Percentiles rank a stretch among this genome's conserved stretches.
Evolutionary conservation across 2,329 filamentous ascomycete species (phyloP).

Genomic region (Fusarium subglutinans): DNA sequence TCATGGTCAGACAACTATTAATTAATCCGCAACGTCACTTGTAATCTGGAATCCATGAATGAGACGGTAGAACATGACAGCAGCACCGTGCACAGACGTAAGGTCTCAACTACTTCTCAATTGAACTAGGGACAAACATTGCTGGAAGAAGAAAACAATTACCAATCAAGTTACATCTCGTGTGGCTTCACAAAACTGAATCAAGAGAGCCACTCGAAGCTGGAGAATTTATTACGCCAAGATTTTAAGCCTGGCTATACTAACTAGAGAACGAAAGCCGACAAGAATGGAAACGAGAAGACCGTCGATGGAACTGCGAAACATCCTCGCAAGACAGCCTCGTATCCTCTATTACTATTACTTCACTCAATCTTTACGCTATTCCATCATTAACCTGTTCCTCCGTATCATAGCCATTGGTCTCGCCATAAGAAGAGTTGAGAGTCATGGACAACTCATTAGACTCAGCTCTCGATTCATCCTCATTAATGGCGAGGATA

Average conservation of each 20-base stretch:
- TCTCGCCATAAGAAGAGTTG: too few species aligned
- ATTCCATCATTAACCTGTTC: too few species aligned
- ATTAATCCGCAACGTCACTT: not conserved
- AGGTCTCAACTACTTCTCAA: accelerated
- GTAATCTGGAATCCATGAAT: not conserved
- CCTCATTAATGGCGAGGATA: too few species aligned
- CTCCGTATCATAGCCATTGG: too few species aligned
- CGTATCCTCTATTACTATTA: too few species aligned
- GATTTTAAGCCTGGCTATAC: accelerated
- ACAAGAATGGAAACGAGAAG: too few species aligned
- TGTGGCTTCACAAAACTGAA: accelerated
- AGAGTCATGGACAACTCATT: too few species aligned
- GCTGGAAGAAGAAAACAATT: accelerated
- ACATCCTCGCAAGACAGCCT: accelerated
- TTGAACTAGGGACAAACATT: accelerated
- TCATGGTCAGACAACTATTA: accelerated
- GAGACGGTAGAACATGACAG: accelerated
- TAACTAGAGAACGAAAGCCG: too few species aligned
- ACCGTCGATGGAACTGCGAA: accelerated
- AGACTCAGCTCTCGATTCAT: too few species aligned
- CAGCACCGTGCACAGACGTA: not conserved
- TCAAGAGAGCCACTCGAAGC: accelerated
- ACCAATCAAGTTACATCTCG: accelerated
- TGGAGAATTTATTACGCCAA: accelerated
- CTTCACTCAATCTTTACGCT: too few species aligned